phyloP scores from a whole-genome alignment of 2,329 filamentous ascomycete species.

The Calonectria honghensis region DNA sequence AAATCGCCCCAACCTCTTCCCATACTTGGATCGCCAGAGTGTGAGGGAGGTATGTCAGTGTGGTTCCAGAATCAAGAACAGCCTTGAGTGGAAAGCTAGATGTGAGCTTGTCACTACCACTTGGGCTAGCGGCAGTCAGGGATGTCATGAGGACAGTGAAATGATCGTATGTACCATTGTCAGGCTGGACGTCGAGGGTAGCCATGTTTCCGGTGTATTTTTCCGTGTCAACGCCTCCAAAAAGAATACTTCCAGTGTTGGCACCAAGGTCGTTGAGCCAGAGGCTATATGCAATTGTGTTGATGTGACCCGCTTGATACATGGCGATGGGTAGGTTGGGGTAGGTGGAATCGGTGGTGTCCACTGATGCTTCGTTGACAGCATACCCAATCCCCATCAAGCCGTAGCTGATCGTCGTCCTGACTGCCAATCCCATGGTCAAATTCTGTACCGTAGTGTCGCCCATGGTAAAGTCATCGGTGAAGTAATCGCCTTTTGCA shows the following conservation, averaged over 20 bases:
- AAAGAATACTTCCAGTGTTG: constrained; percentile 82
- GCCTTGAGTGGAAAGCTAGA: constrained; percentile 72
- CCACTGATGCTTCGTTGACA: constrained; percentile 68
- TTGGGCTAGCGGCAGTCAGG: constrained; percentile 67
- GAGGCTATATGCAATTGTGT: constrained; percentile 81
- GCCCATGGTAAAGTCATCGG: constrained; percentile 74
- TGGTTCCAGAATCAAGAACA: constrained; percentile 85
- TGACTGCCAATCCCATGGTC: constrained; percentile 74
- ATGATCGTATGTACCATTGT: constrained; percentile 65
- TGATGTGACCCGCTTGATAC: constrained; percentile 77
- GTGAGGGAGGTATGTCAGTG: constrained; percentile 80
- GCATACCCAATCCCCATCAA: constrained; percentile 77
- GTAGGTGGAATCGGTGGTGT: constrained; percentile 62
- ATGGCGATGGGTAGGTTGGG: constrained; percentile 80
- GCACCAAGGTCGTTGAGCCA: constrained; percentile 78
- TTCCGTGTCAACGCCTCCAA: constrained; percentile 86
- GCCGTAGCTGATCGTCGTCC: constrained; percentile 74
- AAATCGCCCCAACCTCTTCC: constrained; percentile 73
- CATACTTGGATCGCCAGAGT: constrained; percentile 73
- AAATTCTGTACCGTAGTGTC: constrained; percentile 71
- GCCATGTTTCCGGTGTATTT: constrained; percentile 81
- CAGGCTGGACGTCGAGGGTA: constrained; percentile 73
- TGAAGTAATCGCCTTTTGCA: constrained; percentile 75
- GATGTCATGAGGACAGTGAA: constrained; percentile 71
- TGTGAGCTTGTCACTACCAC: constrained; percentile 69